Evolutionary conservation across 331 rosid species (phyloP), one percentile per base, ranked within the genome.

Genomic region (Rhamnella rubrinervis): DNA sequence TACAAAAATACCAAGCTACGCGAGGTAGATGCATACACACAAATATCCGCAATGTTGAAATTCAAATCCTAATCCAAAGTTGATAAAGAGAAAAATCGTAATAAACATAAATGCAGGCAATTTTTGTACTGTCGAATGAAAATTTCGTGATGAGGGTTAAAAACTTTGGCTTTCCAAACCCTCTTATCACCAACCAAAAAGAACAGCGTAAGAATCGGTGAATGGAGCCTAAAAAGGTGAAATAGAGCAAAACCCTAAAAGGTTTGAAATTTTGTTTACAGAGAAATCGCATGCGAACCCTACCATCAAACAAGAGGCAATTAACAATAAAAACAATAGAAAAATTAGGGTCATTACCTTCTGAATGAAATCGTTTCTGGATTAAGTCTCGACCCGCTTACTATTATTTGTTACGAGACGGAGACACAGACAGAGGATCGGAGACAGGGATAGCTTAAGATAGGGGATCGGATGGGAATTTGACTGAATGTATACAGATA

Each of bases 301-400:
- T 40, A 1, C 13, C 47, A 40, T 8, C 4, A 44, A 2, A 44
- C 14, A 44, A 9, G 14, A 44, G 49, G 4, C 14, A 40, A 44
- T 44, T 1, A 14, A 44, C 14, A 44, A 44, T 12, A 44, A 44
- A 47, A 49, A 2, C 0, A 6, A 47, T 26, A 8, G 26, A 65
- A 18, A 50, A 31, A 1, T 38, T 70, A 59, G 74, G 66, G 58
- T 47, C 19, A 53, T 58, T 26, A 51, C 56, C 65, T 47, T 14
- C 8, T 57, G 46, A 6, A 44, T 1, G 16, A 55, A 53, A 7
- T 16, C 20, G 13, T 16, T 37, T 26, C 19, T 47, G 37, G 58
- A 70, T 57, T 59, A 19, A 19, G 58, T 12, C 11, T 46, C 40
- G 40, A 37, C 68, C 50, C 35, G 35, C 5, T 31, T 31, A 31